A percentile compares a stretch with the other conserved stretches of the same genome.
Evolutionary conservation across 2,329 filamentous ascomycete genomes (phyloP).

Genomic region (Xylariaceae sp.): DNA sequence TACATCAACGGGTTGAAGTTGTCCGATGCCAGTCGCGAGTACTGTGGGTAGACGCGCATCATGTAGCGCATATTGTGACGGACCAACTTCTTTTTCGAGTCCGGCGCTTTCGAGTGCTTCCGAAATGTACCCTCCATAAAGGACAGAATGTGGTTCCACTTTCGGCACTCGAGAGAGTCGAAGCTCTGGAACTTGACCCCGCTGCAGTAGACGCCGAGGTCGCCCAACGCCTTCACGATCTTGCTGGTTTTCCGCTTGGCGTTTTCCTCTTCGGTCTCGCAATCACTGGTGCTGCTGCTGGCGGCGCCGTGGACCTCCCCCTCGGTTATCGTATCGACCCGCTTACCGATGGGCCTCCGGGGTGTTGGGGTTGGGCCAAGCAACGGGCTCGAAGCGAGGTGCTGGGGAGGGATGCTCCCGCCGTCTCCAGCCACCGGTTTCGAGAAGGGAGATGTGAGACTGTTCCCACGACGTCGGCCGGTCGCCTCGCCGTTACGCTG

Average conservation of each 20-base stretch:
- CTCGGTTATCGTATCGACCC: constrained; percentile 53
- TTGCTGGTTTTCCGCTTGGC: constrained; percentile 68
- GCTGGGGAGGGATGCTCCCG: constrained; percentile 44
- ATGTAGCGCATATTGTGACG: constrained; percentile 87
- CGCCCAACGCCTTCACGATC: constrained; percentile 76
- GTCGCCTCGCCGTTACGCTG: constrained; percentile 41
- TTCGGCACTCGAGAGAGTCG: constrained; percentile 69
- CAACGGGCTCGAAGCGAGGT: constrained; percentile 50
- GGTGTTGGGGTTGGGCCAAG: constrained; percentile 46
- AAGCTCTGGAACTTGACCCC: constrained; percentile 82
- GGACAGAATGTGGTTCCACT: constrained; percentile 91
- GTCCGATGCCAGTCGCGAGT: constrained; percentile 73
- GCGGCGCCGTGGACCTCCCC: constrained; percentile 49
- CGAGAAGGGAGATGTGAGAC: constrained; percentile 71
- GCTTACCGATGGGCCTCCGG: constrained; percentile 45
- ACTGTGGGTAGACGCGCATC: constrained; percentile 91
- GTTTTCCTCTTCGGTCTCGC: constrained; percentile 60
- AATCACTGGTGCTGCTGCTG: constrained; percentile 69
- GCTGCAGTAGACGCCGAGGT: constrained; percentile 72
- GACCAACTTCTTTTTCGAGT: constrained; percentile 72
- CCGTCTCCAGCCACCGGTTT: constrained; percentile 59
- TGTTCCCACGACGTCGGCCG: constrained; percentile 56
- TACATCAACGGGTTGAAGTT: constrained; percentile 94
- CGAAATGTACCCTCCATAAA: constrained; percentile 88
- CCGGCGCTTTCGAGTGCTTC: constrained; percentile 68